Evolutionary conservation across 129 eudicot species (phyloP), one percentile per base, ranked within the genome.

Genomic region (Chrysanthemum lavandulifolium): DNA sequence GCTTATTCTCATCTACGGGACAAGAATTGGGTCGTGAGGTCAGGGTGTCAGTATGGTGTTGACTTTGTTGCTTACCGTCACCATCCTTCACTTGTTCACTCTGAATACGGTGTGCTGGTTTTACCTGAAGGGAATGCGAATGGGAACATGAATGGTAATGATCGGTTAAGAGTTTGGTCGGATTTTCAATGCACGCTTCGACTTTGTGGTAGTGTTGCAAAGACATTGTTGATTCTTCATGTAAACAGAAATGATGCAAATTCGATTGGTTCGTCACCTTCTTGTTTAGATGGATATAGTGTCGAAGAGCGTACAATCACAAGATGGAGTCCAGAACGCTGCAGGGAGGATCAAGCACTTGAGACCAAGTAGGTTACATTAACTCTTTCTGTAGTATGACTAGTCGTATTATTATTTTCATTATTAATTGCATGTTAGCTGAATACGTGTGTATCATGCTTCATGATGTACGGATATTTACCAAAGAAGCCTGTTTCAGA

Each of bases 201-300:
- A 4, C 91, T 92, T 71, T 88, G 89, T 68, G 88, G 96, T 2
- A 82, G 96, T 70, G 93, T 92, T 54, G 97, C 91, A 13, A 88
- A 92, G 75, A 89, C 96, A 19, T 78, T 92, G 70, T 57, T 89
- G 77, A 85, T 82, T 76, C 85, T 92, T 56, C 23, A 83, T 69
- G 72, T 92, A 6, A 33, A 74, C 12, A 60, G 14, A 31, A 23
- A 69, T 1, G 84, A 82, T 19, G 50, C 63, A 57, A 65, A 23
- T 53, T 76, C 16, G 10, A 36, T 15, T 27, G 18, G 4, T 48
- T 81, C 81, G 27, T 83, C 79, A 3, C 86, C 80, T 9, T 56
- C 71, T 19, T 79, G 89, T 81, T 83, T 92, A 73, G 86, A 89
- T 40, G 74, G 56, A 60, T 82, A 57, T 50, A 29, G 43, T 13